Conservation (phyloP, 805 yeast genomes). For the Brettanomyces naardenensis region DNA sequence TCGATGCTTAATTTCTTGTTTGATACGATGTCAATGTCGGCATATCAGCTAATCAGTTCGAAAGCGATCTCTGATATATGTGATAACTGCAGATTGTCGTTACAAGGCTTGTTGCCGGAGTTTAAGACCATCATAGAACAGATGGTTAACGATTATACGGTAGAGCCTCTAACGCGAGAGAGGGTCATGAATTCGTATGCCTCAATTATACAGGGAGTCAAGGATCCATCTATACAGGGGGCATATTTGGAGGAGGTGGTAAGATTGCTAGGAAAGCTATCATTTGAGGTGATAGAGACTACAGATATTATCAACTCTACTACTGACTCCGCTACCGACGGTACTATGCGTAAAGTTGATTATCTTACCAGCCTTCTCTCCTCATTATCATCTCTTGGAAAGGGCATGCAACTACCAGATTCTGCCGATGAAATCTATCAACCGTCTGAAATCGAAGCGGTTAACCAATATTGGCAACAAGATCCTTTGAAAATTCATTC, state of each 20-base stretch:
- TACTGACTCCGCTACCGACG: constrained; percentile 8
- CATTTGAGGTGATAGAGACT: constrained; percentile 9
- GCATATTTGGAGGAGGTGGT: constrained; percentile 17
- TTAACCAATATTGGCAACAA: constrained; percentile 37
- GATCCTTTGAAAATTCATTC: constrained; percentile 41
- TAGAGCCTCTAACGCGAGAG: constrained; percentile 44
- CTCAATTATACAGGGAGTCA: constrained; percentile 49
- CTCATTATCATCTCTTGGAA: constrained; percentile 65
- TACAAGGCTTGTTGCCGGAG: constrained; percentile 35
- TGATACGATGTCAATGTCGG: constrained; percentile 18
- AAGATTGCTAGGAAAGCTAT: constrained; percentile 15
- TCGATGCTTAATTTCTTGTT: constrained; percentile 43
- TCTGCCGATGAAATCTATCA: constrained; percentile 37
- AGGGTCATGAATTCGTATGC: constrained; percentile 55
- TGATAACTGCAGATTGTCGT: constrained; percentile 39
- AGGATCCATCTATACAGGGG: constrained; percentile 39
- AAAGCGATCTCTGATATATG: constrained; percentile 54
- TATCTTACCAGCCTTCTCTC: constrained; percentile 49
- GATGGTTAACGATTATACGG: constrained; percentile 30
- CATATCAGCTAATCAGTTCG: constrained; percentile 33
- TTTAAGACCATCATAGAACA: constrained; percentile 41
- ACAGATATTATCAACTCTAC: constrained; percentile 7
- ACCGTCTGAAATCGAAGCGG: constrained; percentile 19
- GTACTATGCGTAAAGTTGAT: constrained; percentile 27
- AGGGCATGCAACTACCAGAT: constrained; percentile 54